Base-by-base conservation (phyloP, 441 rosid species). In the Euphorbia schlechtendalii region DNA sequence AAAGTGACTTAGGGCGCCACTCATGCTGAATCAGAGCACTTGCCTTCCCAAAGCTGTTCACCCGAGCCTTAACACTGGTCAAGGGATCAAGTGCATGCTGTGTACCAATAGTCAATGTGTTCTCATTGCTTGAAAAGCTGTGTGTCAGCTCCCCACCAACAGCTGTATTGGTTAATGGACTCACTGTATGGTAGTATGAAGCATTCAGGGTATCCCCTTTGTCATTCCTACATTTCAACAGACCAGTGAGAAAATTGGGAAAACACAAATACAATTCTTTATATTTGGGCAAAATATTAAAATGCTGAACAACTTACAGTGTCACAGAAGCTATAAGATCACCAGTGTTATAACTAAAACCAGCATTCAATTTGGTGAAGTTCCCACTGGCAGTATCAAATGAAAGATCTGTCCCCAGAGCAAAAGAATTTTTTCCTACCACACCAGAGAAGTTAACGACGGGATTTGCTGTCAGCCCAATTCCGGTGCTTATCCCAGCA, bases 141-240 rank as follows among this genome's bases (percentile, higher is more conserved):
- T 83, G 99, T 70, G 69, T 82, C 61, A 94, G 83, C 88, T 94
- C 99, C 0, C 96, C 99, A 18, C 99, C 99, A 43, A 94, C 98
- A 30, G 92, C 90, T 7, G 98, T 93, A 75, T 74, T 87, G 59
- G 78, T 84, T 79, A 87, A 70, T 0, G 93, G 99, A 75, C 84
- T 87, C 69, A 91, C 96, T 10, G 68, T 63, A 77, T 87, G 98
- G 78, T 91, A 94, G 79, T 94, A 91, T 57, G 99, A 89, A 32
- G 94, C 96, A 63, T 49, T 89, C 38, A 91, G 60, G 13, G 68
- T 69, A 68, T 91, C 92, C 41, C 90, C 94, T 55, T 94, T 94
- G 67, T 84, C 98, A 65, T 91, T 87, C 84, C 99, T 94, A 56
- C 55, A 67, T 64, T 30, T 56, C 43, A 66, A 9, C 24, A n/a